Percentiles rank a stretch among this genome's conserved stretches.
Conservation (phyloP, 345 rosid genomes). For the Boechera stricta region DNA sequence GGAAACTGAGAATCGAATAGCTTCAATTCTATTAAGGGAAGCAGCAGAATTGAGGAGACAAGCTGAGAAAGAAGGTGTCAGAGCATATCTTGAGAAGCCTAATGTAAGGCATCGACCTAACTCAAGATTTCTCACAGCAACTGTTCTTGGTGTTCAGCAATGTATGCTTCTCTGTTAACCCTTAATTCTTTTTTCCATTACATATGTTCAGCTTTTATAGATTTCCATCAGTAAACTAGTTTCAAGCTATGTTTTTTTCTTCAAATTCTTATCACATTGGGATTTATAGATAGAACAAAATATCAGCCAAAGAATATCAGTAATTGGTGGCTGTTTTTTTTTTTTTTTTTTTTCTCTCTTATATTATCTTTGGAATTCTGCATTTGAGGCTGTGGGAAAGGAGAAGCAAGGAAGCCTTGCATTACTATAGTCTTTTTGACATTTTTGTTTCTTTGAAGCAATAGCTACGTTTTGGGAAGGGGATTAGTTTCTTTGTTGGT, state of each 20-base stretch:
- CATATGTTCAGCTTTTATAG: not conserved
- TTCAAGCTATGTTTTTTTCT: not conserved
- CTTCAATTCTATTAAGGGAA: constrained; percentile 78
- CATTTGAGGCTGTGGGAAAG: not conserved
- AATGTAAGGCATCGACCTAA: constrained; percentile 72
- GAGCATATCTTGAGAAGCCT: constrained; percentile 72
- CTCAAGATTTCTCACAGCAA: constrained; percentile 88
- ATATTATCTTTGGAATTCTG: not conserved
- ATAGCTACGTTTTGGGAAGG: constrained; percentile 4
- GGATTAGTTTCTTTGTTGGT: constrained; percentile 20
- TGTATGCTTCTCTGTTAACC: constrained; percentile 45
- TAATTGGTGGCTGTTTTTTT: not conserved
- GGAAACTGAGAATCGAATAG: constrained; percentile 83
- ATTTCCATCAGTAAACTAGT: not conserved
- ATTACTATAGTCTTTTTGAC: not conserved
- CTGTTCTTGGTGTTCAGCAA: constrained; percentile 91
- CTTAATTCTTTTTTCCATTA: not conserved
- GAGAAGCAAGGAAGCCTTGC: not conserved
- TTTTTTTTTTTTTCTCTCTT: no score
- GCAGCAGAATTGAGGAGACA: constrained; percentile 71
- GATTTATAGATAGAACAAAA: not conserved
- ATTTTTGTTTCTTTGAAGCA: not conserved
- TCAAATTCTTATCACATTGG: not conserved
- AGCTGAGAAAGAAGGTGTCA: constrained; percentile 79
- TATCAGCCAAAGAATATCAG: not conserved